Percentiles rank a stretch among this genome's conserved stretches.
These are phyloP conservation scores for Globisporangium lucens DNA, from an alignment of 352 stramenopile species.

Conservation along the genomic window DNA sequence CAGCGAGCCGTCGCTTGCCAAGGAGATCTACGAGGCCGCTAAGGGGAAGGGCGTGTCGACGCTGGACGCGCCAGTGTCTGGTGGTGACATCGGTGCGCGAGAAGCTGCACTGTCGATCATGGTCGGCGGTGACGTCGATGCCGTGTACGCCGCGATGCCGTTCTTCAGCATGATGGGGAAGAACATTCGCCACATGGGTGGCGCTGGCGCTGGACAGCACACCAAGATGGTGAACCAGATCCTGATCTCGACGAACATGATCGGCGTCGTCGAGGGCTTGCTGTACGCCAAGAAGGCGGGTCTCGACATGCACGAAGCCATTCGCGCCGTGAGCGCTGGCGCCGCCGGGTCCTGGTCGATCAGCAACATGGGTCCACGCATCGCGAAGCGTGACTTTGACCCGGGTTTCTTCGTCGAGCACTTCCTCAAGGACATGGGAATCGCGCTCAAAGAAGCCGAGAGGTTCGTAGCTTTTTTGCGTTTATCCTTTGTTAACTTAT, in stretches of 20 bases:
- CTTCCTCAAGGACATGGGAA: slow-evolving; percentile 91
- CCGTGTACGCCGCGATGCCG: slow-evolving; percentile 77
- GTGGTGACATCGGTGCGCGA: slow-evolving; percentile 86
- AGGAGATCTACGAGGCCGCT: slow-evolving; percentile 80
- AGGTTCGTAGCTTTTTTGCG: slow-evolving; percentile 25
- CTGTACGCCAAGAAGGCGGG: slow-evolving; percentile 87
- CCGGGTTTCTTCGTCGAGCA: slow-evolving; percentile 91
- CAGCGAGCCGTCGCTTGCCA: slow-evolving; percentile 82
- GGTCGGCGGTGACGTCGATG: slow-evolving; percentile 85
- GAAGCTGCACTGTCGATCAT: slow-evolving; percentile 88
- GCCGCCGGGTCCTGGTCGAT: slow-evolving; percentile 89
- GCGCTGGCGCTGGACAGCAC: slow-evolving; percentile 76
- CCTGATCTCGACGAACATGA: slow-evolving; percentile 87
- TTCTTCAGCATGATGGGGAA: slow-evolving; percentile 89
- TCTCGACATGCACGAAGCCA: slow-evolving; percentile 86
- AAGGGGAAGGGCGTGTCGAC: slow-evolving; percentile 69
- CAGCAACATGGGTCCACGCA: slow-evolving; percentile 87
- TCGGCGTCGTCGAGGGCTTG: slow-evolving; percentile 86
- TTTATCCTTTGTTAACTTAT: neutral
- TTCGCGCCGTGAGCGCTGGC: slow-evolving; percentile 79
- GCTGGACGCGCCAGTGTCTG: slow-evolving; percentile 84
- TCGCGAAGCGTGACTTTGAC: slow-evolving; percentile 86
- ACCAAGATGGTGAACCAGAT: slow-evolving; percentile 94
- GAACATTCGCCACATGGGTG: slow-evolving; percentile 88
- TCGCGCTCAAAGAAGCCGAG: slow-evolving; percentile 84